A percentile compares a stretch with the other conserved stretches of the same genome.
These are phyloP conservation scores for Vigna radiata DNA, from an alignment of 306 rosid genomes.

Conservation along the genomic window DNA sequence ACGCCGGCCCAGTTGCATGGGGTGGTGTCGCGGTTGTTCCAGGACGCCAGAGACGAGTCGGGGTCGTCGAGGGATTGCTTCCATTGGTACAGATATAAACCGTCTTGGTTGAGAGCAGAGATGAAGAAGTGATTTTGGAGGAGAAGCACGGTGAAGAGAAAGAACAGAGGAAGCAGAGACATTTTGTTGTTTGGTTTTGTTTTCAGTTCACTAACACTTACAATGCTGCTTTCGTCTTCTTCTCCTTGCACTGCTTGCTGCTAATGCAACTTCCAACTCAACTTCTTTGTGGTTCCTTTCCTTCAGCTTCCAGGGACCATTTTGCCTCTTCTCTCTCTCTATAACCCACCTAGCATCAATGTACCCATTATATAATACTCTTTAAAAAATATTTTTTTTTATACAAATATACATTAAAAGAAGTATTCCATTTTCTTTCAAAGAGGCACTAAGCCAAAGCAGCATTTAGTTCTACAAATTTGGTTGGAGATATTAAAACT, in stretches of 20 bases:
- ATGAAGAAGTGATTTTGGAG: background rate
- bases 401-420: too few relatives aligned
- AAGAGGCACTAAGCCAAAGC: background rate
- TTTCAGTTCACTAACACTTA: too few relatives aligned
- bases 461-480: background rate
- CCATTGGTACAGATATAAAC: constrained; percentile 57
- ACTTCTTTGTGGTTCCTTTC: too few relatives aligned
- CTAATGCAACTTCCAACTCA: background rate
- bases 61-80: constrained; percentile 69
- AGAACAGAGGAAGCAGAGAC: constrained; percentile 32
- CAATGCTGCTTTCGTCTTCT: too few relatives aligned
- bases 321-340: background rate
- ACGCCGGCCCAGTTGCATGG: constrained; percentile 82
- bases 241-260: too few relatives aligned
- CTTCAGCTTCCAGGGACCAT: too few relatives aligned
- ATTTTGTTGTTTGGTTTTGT: background rate
- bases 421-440: too few relatives aligned
- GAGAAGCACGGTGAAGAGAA: constrained; percentile 26
- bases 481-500: background rate
- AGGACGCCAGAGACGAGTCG: constrained; percentile 56
- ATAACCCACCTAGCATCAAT: too few relatives aligned
- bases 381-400: too few relatives aligned
- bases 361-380: too few relatives aligned
- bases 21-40: constrained; percentile 58
- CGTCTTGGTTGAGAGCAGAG: constrained; percentile 66